A percentile compares a stretch with the other conserved stretches of the same genome.
These are phyloP conservation scores for Scutellaria minor DNA, from an alignment of 257 asterid genomes.

Conservation along the genomic window DNA sequence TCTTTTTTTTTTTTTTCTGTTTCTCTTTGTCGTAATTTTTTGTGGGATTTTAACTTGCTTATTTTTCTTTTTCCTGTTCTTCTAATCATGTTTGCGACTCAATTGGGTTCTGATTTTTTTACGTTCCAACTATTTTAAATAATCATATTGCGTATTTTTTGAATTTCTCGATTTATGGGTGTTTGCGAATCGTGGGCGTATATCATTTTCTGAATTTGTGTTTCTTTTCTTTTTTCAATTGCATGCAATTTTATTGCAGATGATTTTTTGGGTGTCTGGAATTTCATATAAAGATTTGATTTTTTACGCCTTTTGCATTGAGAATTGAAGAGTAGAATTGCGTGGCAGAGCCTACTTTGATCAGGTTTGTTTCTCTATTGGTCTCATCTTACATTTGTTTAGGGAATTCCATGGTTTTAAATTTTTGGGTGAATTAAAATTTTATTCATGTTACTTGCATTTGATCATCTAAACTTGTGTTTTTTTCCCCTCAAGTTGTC, in stretches of 20 bases:
- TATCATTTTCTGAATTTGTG: neutral
- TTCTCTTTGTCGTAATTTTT: neutral
- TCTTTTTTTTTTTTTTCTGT: slow-evolving; percentile 4
- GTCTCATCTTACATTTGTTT: neutral
- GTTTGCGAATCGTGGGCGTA: neutral
- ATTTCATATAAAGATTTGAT: slow-evolving; percentile 26
- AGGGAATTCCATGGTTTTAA: slow-evolving; percentile 12
- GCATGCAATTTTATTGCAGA: slow-evolving; percentile 37
- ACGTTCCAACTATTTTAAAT: too few relatives aligned
- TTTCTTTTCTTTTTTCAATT: slow-evolving; percentile 21
- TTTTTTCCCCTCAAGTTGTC: neutral
- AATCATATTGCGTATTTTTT: neutral
- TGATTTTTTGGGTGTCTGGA: slow-evolving; percentile 30
- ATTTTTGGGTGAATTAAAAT: neutral
- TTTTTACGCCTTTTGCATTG: slow-evolving; percentile 15
- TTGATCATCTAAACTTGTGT: neutral
- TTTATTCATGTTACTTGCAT: neutral
- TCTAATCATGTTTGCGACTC: neutral
- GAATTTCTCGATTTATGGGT: slow-evolving; percentile 24
- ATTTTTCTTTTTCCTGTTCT: neutral
- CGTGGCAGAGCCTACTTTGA: slow-evolving; percentile 18
- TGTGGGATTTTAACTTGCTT: neutral
- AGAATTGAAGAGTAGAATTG: slow-evolving; percentile 25
- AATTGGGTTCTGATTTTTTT: slow-evolving; percentile 9
- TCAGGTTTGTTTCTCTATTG: slow-evolving; percentile 33